phyloP scores from a whole-genome alignment of 352 stramenopile genomes.

The Pythium brachiatum region DNA sequence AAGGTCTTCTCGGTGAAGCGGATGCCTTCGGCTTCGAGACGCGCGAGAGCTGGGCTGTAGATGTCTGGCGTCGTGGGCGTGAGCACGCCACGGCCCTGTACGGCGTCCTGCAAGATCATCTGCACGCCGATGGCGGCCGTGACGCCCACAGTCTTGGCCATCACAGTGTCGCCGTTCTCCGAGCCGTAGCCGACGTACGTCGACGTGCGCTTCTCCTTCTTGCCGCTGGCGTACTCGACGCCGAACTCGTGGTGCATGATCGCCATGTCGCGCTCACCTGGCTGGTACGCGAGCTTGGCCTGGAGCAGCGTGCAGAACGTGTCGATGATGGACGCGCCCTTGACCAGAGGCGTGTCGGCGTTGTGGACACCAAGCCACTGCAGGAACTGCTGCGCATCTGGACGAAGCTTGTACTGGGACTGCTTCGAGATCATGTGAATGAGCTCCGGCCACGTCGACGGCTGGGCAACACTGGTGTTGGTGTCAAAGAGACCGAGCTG shows the following conservation, averaged over 20 bases:
- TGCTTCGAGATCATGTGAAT: constrained; percentile 52
- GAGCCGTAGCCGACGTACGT: constrained; percentile 92
- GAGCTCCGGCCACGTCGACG: constrained; percentile 80
- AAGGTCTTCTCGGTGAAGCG: constrained; percentile 85
- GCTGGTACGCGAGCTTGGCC: constrained; percentile 87
- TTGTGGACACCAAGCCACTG: constrained; percentile 78
- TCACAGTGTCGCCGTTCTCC: constrained; percentile 90
- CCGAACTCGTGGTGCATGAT: constrained; percentile 92
- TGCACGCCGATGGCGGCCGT: constrained; percentile 92
- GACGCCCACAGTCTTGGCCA: constrained; percentile 95
- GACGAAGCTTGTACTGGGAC: constrained; percentile 34
- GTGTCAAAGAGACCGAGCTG: constrained; percentile 90
- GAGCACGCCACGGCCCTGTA: constrained; percentile 81
- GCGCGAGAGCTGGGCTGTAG: constrained; percentile 82
- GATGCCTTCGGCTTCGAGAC: constrained; percentile 85
- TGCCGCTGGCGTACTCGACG: constrained; percentile 72
- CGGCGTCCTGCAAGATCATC: constrained; percentile 90
- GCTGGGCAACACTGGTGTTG: constrained; percentile 39
- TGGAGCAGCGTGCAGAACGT: constrained; percentile 87
- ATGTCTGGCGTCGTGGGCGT: constrained; percentile 90
- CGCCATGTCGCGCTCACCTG: constrained; percentile 93
- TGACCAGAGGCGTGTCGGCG: constrained; percentile 44
- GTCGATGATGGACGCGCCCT: constrained; percentile 66
- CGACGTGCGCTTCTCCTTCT: constrained; percentile 86
- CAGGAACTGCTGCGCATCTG: constrained; percentile 66